Evolutionary conservation across 495 filamentous ascomycete genomes (phyloP), one percentile per base, ranked within the genome.

Genomic region (Aspergillus leporis): DNA sequence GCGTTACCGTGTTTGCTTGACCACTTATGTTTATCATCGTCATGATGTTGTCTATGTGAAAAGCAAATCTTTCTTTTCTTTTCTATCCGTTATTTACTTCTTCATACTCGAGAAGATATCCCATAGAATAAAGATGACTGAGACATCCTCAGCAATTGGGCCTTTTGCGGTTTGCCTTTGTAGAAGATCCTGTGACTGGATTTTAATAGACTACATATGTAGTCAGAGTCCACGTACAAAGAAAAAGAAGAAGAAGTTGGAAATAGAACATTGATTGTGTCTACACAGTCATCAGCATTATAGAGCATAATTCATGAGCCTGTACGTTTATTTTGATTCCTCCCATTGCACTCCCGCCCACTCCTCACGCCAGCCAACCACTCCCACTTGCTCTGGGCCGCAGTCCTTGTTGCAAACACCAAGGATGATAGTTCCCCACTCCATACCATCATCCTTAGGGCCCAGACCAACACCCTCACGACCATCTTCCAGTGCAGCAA

Each of bases 341-440:
- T 98, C 94, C 94, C 93, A 98, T 77, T 98, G 94, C 67, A 97
- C 94, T 8, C 94, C 93, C 19, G 83, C 87, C 93, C 95, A 97
- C 74, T 98, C 94, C 76, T 97, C 95, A 41, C 92, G 63, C 76
- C 92, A 97, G 0, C 84, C 90, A 21, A 81, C 77, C 40, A 73
- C 68, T 5, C 75, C 73, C 41, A 84, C 72, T 16, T 78, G 75
- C 53, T 74, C 68, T 0, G 83, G 80, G 46, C 75, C 79, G 72
- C 91, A 96, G 67, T 93, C 86, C 64, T 69, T 77, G 45, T 71
- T 75, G 72, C 94, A 99, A 21, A 95, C 92, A 0, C 85, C 91
- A n/a, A 97, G 70, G 46, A 98, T 84, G n/a, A 99, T 81, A 14
- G 90, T 97, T 0, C 95, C 95, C 94, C 94, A 99, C 64, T 99